A percentile compares a stretch with the other conserved stretches of the same genome.
Conservation (phyloP, 2,329 filamentous ascomycete genomes). For the Zasmidium angulare region DNA sequence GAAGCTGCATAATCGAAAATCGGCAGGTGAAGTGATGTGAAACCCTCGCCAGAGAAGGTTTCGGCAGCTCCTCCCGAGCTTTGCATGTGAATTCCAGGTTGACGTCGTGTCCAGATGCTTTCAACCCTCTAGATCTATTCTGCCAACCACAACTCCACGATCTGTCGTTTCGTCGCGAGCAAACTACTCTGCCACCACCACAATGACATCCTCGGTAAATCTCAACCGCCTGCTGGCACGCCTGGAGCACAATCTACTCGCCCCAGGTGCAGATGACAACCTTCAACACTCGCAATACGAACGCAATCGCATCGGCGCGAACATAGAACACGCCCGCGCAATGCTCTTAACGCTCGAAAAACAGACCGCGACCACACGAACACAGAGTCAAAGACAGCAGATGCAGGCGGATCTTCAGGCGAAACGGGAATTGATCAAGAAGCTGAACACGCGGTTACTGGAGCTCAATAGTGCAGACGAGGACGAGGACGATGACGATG, state of each 20-base stretch:
- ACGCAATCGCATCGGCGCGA: constrained; percentile 60
- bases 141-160: no score
- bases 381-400: constrained; percentile 59
- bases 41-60: no score
- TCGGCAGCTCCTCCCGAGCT: no score
- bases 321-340: constrained; percentile 68
- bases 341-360: constrained; percentile 71
- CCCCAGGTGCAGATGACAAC: constrained; percentile 52
- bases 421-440: constrained; percentile 66
- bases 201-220: constrained; percentile 18
- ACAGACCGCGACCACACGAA: constrained; percentile 60
- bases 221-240: constrained; percentile 65
- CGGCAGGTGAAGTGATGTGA: no score
- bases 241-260: constrained; percentile 65
- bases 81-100: no score
- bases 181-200: no score
- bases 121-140: no score
- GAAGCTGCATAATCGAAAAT: no score
- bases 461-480: constrained; percentile 65
- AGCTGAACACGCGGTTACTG: constrained; percentile 63
- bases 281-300: constrained; percentile 62
- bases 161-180: no score
- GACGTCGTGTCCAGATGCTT: no score
- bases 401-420: constrained; percentile 62
- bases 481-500: constrained; percentile 35